Percentiles rank a stretch among this genome's conserved stretches.
phyloP scores from a whole-genome alignment of 1,284 basidiomycete species.

The Xanthoconium separans region DNA sequence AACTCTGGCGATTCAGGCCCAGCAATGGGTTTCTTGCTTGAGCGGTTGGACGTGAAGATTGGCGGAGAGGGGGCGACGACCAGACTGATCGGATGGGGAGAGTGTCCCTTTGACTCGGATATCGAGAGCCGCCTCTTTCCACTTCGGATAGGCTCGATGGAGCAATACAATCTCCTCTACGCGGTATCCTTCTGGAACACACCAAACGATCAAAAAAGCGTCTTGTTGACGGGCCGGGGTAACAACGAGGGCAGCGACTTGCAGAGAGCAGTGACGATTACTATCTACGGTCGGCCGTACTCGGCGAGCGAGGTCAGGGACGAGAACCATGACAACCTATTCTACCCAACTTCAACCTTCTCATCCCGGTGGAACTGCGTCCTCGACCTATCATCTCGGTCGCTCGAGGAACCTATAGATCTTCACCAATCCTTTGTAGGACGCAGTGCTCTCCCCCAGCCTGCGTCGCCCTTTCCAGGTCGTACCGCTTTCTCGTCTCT shows the following conservation, averaged over 20 bases:
- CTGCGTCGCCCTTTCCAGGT: slow-evolving; percentile 70
- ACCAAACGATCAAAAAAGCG: slow-evolving; percentile 58
- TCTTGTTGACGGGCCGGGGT: slow-evolving; percentile 35
- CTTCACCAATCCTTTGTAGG: slow-evolving; percentile 27
- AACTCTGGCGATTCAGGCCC: slow-evolving; percentile 61
- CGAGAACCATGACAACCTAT: slow-evolving; percentile 19
- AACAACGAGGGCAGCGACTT: slow-evolving; percentile 43
- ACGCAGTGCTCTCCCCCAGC: slow-evolving; percentile 62
- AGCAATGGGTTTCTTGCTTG: slow-evolving; percentile 67
- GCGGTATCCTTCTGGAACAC: slow-evolving; percentile 72
- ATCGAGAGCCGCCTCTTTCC: slow-evolving; percentile 61
- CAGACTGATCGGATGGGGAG: slow-evolving; percentile 68
- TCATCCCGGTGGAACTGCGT: slow-evolving; percentile 86
- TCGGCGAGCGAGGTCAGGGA: slow-evolving; percentile 19
- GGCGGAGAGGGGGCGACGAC: slow-evolving; percentile 74
- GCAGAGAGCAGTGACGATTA: slow-evolving; percentile 75
- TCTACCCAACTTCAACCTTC: slow-evolving; percentile 71
- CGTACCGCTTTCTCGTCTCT: slow-evolving; percentile 28
- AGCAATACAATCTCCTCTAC: slow-evolving; percentile 87
- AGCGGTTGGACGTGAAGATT: slow-evolving; percentile 69
- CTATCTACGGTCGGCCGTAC: slow-evolving; percentile 71
- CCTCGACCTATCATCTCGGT: slow-evolving; percentile 66
- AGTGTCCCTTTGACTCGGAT: slow-evolving; percentile 38
- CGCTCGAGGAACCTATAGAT: slow-evolving; percentile 23
- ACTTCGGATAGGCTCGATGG: slow-evolving; percentile 60